phyloP scores from a whole-genome alignment of 2,329 filamentous ascomycete species.

The Colletotrichum theobromicola region DNA sequence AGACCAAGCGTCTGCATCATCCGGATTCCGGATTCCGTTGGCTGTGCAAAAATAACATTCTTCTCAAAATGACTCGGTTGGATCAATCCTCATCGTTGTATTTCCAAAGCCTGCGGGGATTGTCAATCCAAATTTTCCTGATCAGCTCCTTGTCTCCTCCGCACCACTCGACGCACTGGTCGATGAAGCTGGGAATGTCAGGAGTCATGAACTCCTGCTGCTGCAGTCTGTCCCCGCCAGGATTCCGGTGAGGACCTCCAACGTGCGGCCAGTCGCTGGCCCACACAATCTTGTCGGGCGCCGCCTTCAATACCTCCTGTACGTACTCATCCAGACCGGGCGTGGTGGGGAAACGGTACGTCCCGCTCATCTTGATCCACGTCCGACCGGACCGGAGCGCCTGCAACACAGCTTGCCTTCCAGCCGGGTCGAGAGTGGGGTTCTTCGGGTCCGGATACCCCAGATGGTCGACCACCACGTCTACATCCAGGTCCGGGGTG shows the following conservation, averaged over 20 bases:
- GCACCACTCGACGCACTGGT: not conserved
- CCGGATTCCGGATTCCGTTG: not conserved
- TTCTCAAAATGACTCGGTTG: not conserved
- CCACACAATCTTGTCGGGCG: constrained; percentile 3
- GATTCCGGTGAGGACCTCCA: not conserved
- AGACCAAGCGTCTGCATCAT: not conserved
- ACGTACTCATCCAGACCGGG: not conserved
- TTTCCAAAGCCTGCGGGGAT: not conserved
- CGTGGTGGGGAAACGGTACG: not conserved
- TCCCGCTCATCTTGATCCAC: not conserved
- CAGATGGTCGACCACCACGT: not conserved
- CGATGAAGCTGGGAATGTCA: not conserved
- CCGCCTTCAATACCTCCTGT: not conserved
- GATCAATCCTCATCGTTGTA: not conserved
- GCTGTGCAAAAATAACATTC: not conserved
- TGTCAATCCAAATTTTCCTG: not conserved
- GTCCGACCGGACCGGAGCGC: not conserved
- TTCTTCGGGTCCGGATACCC: not conserved
- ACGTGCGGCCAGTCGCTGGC: constrained; percentile 17
- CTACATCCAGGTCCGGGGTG: not conserved
- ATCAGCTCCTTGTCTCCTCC: not conserved
- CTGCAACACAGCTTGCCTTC: not conserved
- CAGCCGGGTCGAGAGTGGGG: not conserved
- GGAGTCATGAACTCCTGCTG: not conserved
- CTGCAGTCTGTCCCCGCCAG: not conserved